Evolutionary conservation across 2,329 filamentous ascomycete genomes (phyloP).

Genomic region (Clarireedia hainanense): DNA sequence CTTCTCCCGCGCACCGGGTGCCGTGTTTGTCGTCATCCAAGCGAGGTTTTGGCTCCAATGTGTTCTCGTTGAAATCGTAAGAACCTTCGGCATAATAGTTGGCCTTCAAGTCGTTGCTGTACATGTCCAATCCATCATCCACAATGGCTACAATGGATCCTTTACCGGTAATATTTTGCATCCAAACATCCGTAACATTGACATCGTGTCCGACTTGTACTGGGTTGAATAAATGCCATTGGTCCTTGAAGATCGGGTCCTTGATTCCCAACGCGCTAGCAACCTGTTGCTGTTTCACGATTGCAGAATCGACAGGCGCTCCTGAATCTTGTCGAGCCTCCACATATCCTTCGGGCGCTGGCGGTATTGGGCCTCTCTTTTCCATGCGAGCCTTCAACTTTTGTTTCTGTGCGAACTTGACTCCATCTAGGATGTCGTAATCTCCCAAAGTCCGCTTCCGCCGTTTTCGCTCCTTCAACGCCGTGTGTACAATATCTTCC

Average conservation of each 20-base stretch:
- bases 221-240: conserved; percentile 93
- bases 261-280: conserved; percentile 62
- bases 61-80: conserved; percentile 90
- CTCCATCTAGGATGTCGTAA: conserved; percentile 58
- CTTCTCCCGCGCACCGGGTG: conserved; percentile 89
- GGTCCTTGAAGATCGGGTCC: conserved; percentile 86
- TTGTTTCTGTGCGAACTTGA: conserved; percentile 77
- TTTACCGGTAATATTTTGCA: conserved; percentile 81
- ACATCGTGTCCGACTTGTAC: conserved; percentile 79
- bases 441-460: conserved; percentile 51
- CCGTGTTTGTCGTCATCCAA: conserved; percentile 83
- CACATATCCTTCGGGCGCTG: conserved; percentile 17
- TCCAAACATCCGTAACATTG: conserved; percentile 92
- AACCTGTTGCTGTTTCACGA: conserved; percentile 51
- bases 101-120: conserved; percentile 82
- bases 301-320: conserved; percentile 31
- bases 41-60: conserved; percentile 70
- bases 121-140: conserved; percentile 93
- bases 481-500: conserved; percentile 49
- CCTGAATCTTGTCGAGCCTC: conserved; percentile 15
- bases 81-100: conserved; percentile 94
- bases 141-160: conserved; percentile 89
- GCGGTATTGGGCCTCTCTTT: conserved; percentile 37
- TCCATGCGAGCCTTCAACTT: conserved; percentile 51
- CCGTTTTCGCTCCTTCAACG: conserved; percentile 43